Base-by-base conservation (phyloP, 352 stramenopile species). In the Phytophthora boehmeriae region DNA sequence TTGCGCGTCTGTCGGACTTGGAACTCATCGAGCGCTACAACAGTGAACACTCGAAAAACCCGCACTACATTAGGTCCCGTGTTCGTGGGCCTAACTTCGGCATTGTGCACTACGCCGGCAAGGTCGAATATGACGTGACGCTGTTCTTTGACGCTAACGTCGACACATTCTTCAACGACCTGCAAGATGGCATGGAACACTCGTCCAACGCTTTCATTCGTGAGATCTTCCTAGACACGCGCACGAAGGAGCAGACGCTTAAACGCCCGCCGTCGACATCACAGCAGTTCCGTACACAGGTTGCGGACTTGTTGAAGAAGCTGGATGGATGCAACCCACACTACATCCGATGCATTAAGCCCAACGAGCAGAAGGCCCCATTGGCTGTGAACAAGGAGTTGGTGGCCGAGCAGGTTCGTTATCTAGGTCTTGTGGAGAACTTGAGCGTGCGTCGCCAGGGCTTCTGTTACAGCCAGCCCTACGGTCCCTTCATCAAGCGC, bases 291-390 rank as follows among this genome's bases (percentile, higher is more conserved):
- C 83, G 83, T 36, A 71, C 66, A 20, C 88, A 97, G 42, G 88
- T 95, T 43, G 63, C 77, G 16, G 83, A 86, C 47, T 67, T 97
- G 46, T 73, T 97, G 4, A 86, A 83, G 63, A 88, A 91, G 58
- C 70, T 97, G 27, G 87, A 94, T 52, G 80, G 78, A 14, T 97
- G 90, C 64, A 88, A 95, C 63, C 91, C 89, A 22, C 85, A 96
- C 68, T 97, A 97, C 75, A 93, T 97, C 30, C 88, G 89, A 43
- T 96, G 88, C 63, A 96, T 97, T 60, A 97, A 97, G 63, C 83
- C 88, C 1, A 97, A 97, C 56, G 86, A 96, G 44, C 74, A 91
- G 27, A 97, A 97, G 68, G 54, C 70, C n/a, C 78, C 85, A n/a
- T 64, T 90, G 19, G 61, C 71, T 27, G 78, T 89, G 30, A 80